Evolutionary conservation across 2,329 filamentous ascomycete species (phyloP), one percentile per base, ranked within the genome.

Genomic region (Beauveria rudraprayagi): DNA sequence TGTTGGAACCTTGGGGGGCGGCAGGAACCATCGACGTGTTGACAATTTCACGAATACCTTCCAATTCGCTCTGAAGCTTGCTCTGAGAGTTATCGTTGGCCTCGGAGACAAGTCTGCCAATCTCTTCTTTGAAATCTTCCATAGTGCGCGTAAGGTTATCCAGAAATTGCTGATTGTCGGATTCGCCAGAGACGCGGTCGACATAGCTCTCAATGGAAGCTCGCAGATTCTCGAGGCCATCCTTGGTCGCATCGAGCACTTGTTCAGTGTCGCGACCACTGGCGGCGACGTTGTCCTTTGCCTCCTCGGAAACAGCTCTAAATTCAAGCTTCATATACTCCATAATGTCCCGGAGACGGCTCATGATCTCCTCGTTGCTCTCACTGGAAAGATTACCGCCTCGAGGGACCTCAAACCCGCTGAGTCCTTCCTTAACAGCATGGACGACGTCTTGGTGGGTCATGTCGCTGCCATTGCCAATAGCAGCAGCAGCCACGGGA

Each of bases 231-330:
- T 96, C 91, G 16, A 96, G 81, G 0, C 92, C 92, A 70, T 96
- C 91, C 66, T 91, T 93, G 48, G 95, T 87, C 1, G 91, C 90
- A 71, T 94, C 90, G 5, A 97, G 79, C 14, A 96, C 86, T 71
- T 96, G 91, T 71, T 96, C 92, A 0, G 91, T 93, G 70, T 94
- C 91, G 62, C 86, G 83, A 46, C 89, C 90, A 66, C 86, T 90
- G 64, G 89, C 87, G 3, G 89, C 85, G 22, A 91, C 87, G 66
- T 91, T 93, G 67, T 93, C 84, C 71, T 92, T 92, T 11, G 83
- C 81, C 67, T 86, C 84, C 30, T 86, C 80, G 0, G 84, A 85
- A 2, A 85, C 77, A 3, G 80, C 76, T 65, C 77, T 79, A 70
- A 88, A 85, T 68, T 88, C 85, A 1, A 78, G 75, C 43, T 77